Conservation (phyloP, 2,329 filamentous ascomycete genomes). For the Colletotrichum nymphaeae region DNA sequence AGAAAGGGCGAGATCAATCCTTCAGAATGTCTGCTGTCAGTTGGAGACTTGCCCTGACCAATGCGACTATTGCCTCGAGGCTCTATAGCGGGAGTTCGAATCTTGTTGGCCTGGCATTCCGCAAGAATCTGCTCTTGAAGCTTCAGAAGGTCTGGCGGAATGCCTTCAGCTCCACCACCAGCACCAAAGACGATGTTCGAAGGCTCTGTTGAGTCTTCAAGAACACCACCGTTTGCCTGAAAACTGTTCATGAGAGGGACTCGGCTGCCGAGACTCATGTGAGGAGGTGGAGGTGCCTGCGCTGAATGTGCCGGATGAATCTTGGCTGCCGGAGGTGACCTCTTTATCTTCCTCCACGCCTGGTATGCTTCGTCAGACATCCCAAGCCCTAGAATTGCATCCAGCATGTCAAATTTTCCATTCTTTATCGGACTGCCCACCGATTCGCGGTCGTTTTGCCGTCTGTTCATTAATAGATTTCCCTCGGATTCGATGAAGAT, state of each 20-base stretch:
- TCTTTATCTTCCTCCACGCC: not conserved
- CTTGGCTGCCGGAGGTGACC: not conserved
- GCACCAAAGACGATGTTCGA: not conserved
- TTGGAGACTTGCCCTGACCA: not conserved
- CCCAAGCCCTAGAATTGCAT: not conserved
- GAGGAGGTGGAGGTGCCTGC: not conserved
- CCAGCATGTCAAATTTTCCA: not conserved
- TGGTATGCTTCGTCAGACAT: not conserved
- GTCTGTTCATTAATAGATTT: not conserved
- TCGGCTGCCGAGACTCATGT: not conserved
- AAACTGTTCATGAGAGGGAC: too few species aligned
- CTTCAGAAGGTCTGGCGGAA: not conserved
- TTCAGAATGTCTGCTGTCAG: not conserved
- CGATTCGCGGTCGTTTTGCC: not conserved
- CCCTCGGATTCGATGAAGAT: not conserved
- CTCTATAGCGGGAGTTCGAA: not conserved
- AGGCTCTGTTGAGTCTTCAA: not conserved
- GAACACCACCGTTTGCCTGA: too few species aligned
- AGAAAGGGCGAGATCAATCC: not conserved
- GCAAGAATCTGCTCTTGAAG: not conserved
- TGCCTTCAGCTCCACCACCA: too few species aligned
- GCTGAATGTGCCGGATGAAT: not conserved
- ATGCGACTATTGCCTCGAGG: not conserved
- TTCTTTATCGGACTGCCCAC: not conserved
- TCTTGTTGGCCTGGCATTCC: not conserved